Base-by-base conservation (phyloP, 2,329 filamentous ascomycete species). In the Metarhizium guizhouense region DNA sequence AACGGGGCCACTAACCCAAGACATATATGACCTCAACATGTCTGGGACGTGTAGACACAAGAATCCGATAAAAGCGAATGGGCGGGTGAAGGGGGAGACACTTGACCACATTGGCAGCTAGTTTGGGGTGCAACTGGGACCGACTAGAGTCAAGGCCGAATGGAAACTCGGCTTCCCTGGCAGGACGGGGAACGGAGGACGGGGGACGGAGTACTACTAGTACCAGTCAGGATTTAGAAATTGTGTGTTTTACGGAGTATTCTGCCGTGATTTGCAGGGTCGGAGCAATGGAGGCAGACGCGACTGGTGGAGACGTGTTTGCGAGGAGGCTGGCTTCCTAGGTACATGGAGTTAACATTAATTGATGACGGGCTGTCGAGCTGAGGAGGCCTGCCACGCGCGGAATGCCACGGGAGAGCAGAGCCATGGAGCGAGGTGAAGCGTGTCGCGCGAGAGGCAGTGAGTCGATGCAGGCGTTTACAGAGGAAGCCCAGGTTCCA, bases 251-350 rank as follows among this genome's bases (percentile, higher is more conserved):
- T 34, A n/a, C n/a, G n/a, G n/a, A n/a, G n/a, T n/a, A 34, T 34
- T 11, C 7, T 34, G 6, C 10, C 10, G 10, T 11, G 32, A 11
- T 7, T 34, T 34, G 32, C 32, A 34, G 32, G 32, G 32, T 34
- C 32, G 32, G 32, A 34, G 32, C 32, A 34, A 34, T 34, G 32
- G 38, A 40, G 4, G 38, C 11, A 11, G 13, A 54, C 52, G 55
- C 55, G 55, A 18, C 55, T 18, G 36, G 55, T 57, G 55, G 55
- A 57, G 55, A 57, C 54, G 50, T 53, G 54, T 55, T 55, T 55
- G 43, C 20, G 29, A 55, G 49, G 54, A 55, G 49, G 48, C 54
- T 55, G 54, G 47, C 32, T 34, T 8, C 32, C 6, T 34, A 7
- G 32, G 10, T 11, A 7, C 32, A 34, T 7, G 32, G 3, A 34